phyloP scores from a whole-genome alignment of 345 rosid species.

The Limnanthes douglasii region DNA sequence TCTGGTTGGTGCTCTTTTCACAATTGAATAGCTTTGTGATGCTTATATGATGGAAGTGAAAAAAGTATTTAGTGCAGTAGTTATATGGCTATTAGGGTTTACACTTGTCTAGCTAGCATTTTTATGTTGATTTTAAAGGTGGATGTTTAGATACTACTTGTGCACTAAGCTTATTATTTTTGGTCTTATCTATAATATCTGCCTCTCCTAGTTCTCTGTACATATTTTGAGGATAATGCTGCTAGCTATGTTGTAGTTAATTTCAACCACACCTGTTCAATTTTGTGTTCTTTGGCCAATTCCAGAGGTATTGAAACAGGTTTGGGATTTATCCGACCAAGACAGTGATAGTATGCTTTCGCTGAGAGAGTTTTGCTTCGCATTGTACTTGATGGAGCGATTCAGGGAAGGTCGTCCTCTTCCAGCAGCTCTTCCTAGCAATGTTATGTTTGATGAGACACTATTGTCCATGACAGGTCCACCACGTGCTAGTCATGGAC shows the following conservation, averaged over 20 bases:
- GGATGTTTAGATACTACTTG: too few species aligned
- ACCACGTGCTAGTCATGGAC: conserved; percentile 47
- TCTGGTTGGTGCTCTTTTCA: background rate
- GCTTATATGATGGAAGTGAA: background rate
- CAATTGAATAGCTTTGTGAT: background rate
- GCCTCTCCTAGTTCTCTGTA: too few species aligned
- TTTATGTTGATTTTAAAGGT: too few species aligned
- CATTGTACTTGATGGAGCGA: conserved; percentile 95
- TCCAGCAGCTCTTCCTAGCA: conserved; percentile 69
- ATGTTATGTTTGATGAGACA: conserved; percentile 72
- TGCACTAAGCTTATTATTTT: too few species aligned
- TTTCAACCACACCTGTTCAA: conserved; percentile 1
- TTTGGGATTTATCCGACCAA: conserved; percentile 98
- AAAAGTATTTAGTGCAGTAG: background rate
- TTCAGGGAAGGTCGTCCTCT: conserved; percentile 88
- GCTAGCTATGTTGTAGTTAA: too few species aligned
- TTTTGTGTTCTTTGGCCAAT: conserved; percentile 12
- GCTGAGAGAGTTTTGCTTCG: conserved; percentile 90
- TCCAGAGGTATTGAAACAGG: conserved; percentile 89
- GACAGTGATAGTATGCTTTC: conserved; percentile 98
- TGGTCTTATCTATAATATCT: too few species aligned
- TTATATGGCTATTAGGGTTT: background rate
- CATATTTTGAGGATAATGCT: too few species aligned
- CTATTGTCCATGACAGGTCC: conserved; percentile 74
- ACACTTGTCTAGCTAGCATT: background rate